Evolutionary conservation across 139 green algal species (phyloP), one percentile per base, ranked within the genome.

Genomic region (Microglena sp.): DNA sequence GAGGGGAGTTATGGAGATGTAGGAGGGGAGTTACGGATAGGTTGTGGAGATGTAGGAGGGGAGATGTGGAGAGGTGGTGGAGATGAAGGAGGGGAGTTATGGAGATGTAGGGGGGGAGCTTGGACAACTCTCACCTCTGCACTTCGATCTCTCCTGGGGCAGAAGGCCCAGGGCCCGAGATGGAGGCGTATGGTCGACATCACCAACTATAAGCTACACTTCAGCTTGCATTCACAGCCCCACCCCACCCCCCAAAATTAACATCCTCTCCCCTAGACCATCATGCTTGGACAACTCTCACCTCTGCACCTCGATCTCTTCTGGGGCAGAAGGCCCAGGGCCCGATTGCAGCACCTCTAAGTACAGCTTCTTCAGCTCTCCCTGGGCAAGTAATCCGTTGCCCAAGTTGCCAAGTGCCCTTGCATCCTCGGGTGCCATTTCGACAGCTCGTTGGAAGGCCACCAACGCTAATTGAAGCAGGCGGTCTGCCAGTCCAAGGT

Each of bases 361-460:
- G 72, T 74, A 78, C 2, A 54, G 53, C 45, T 67, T 63, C 71
- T 78, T 78, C 27, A 78, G 61, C 66, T 78, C 71, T 1, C 71
- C 71, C 7, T 63, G 66, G 4, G 71, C 71, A 43, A 78, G 66
- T 40, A 78, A 61, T 34, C 59, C 71, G 26, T 70, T 70, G 53
- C 64, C 64, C 55, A 70, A 45, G 66, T 78, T 78, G 54, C 71
- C 71, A 5, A 71, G 31, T 18, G 64, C 70, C 33, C 66, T 61
- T 24, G 71, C 43, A 44, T 73, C 66, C 6, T 2, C 18, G 0
- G 60, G 43, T 2, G 53, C 45, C 1, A 4, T 4, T 5, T 66
- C 60, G 21, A 64, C 30, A 28, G 71, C 71, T 8, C 6, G 8
- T 21, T 22, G 45, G 55, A 78, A 72, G 31, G 60, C 71, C 22